Evolutionary conservation across 352 stramenopile species (phyloP), one percentile per base, ranked within the genome.

Genomic region (Pythium monospermum): DNA sequence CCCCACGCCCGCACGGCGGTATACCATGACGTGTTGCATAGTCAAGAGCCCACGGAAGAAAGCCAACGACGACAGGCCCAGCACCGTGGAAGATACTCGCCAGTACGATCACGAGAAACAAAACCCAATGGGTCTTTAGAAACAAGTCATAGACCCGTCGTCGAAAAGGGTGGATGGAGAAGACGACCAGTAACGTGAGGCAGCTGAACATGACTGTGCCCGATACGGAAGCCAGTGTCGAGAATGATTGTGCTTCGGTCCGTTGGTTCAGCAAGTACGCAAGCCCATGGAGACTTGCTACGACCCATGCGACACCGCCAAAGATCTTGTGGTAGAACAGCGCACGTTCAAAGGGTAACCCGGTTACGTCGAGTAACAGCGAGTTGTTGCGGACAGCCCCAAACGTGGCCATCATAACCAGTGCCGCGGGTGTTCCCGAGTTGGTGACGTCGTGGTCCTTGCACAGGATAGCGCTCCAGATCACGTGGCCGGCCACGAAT

Each of bases 101-200:
- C 0, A 57, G 55, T 3, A 81, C 33, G 7, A 86, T 54, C 8
- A 41, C 36, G 11, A 80, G 36, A 48, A 86, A 79, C 12, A 86
- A 57, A 0, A 84, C 13, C 68, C 68, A 83, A 40, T 86, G 75
- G 25, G 57, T n/a, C 8, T 61, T 46, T 8, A 83, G 15, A 46
- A 86, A 86, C 21, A 83, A 50, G 51, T 76, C 48, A 53, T 76
- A 86, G 47, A 72, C 80, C 4, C 47, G 62, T 2, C 70, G 74
- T 21, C 71, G 69, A 23, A 83, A 66, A 12, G 38, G 53, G 22
- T 37, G 49, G 28, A 81, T 47, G 7, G 74, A 71, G 41, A 73
- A 49, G 2, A 70, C 41, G 41, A 66, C 53, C 10, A 81, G 64
- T 28, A 35, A 35, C 30, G 30, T 13, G 8, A 35, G 13, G 7